Base-by-base conservation (phyloP, 208 protist species). In the Naegleria fowleri region DNA sequence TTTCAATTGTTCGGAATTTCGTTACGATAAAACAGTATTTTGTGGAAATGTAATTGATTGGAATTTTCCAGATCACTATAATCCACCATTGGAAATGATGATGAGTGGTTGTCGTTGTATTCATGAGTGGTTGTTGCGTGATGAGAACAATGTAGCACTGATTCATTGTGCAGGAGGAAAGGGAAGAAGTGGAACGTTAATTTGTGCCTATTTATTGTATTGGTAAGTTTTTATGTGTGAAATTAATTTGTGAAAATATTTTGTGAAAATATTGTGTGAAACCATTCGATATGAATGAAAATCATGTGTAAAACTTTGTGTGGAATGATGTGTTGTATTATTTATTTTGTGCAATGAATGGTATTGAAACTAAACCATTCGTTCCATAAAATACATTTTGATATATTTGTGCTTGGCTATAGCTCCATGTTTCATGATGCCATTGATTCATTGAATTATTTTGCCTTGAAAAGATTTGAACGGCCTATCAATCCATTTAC, bases 141-240 rank as follows among this genome's bases (percentile, higher is more conserved):
- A 93, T 86, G 41, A 84, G 5, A 33, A 90, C 75, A 93, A 93
- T 86, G 67, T 93, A 40, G 55, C 39, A n/a, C 19, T 75, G 6
- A 48, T 93, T 86, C 92, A 93, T 92, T 93, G 92, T 79, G 13
- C 11, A 5, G 92, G 91, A n/a, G 92, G 92, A 33, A 88, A 90
- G 39, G 92, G 88, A 79, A 86, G 92, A 48, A 92, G 90, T 52
- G 87, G 91, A 76, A 59, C 40, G 33, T n/a, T 92, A 11, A 92
- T 92, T 89, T 7, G 25, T 33, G 16, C 76, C 11, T 92, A 92
- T 40, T 59, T 93, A 16, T 67, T 90, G 11, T 92, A 92, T 25
- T 19, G 67, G 67, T 79, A 79, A 5, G 67, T 79, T 79, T 67
- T 67, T 22, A 29, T 67, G 13, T 67, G 11, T 67, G 22, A 67